Conservation (phyloP, 2,329 filamentous ascomycete species). For the Colletotrichum eremochloae region DNA sequence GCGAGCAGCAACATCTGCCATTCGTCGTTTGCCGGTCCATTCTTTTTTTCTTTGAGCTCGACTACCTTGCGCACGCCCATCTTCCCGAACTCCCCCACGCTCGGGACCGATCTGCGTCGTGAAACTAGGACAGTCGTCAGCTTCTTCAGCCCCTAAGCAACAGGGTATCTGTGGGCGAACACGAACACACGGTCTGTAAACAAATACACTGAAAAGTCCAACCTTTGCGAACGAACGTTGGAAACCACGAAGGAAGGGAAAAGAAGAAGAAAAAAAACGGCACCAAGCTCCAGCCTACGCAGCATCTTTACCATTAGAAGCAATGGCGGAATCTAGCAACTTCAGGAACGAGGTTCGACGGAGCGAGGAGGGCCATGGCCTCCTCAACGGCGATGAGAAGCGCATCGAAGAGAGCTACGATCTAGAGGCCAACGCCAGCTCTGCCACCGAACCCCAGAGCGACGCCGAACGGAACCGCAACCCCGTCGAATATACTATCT, state of each 20-base stretch:
- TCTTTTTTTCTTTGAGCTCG: constrained; percentile 35
- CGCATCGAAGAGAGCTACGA: constrained; percentile 40
- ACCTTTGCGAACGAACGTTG: constrained; percentile 26
- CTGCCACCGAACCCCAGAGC: constrained; percentile 30
- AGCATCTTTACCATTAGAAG: not conserved
- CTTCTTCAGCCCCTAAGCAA: constrained; percentile 23
- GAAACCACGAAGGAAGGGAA: not conserved
- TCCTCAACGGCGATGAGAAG: constrained; percentile 44
- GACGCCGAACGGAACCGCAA: constrained; percentile 33
- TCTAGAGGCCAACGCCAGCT: constrained; percentile 40
- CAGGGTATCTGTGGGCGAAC: constrained; percentile 21
- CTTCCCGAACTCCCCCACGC: constrained; percentile 28
- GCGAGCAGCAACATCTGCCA: constrained; percentile 27
- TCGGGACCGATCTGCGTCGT: constrained; percentile 37
- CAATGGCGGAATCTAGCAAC: constrained; percentile 44
- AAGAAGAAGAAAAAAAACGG: not conserved
- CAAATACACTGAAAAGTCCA: constrained; percentile 28
- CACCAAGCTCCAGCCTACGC: not conserved
- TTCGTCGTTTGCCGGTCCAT: constrained; percentile 23
- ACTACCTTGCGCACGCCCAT: constrained; percentile 31
- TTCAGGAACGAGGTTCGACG: constrained; percentile 40
- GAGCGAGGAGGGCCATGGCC: constrained; percentile 43
- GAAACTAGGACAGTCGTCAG: constrained; percentile 38
- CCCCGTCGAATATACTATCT: constrained; percentile 57
- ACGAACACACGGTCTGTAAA: constrained; percentile 31